phyloP scores from a whole-genome alignment of 163 green algal genomes.

The Chlorella variabilis region DNA sequence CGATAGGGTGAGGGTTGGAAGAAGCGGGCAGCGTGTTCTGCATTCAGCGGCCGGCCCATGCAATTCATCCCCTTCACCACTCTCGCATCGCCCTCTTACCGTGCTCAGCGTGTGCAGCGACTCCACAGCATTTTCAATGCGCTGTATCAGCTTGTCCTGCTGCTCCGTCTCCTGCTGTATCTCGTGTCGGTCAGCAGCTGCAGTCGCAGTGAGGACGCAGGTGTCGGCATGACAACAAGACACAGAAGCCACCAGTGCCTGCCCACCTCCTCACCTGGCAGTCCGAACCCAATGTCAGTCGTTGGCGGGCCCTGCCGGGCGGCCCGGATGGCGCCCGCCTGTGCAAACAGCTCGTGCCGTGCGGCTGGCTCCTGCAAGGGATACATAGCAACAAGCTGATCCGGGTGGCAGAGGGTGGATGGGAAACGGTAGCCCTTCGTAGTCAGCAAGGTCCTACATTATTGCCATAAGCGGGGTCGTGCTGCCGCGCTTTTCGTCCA shows the following conservation, averaged over 20 bases:
- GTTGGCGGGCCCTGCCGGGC: background rate
- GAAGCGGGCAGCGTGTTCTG: no score
- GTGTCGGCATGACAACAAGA: background rate
- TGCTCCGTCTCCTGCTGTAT: conserved; percentile 36
- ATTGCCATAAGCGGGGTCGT: conserved; percentile 6
- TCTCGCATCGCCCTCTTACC: background rate
- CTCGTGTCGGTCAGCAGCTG: conserved; percentile 39
- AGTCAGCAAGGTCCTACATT: no score
- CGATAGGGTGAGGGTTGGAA: no score
- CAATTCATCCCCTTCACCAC: no score
- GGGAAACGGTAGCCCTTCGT: no score
- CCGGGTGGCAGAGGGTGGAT: no score
- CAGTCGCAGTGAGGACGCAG: background rate
- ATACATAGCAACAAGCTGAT: background rate
- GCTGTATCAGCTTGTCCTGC: conserved; percentile 39
- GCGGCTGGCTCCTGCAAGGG: background rate
- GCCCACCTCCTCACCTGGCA: background rate
- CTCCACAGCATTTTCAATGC: conserved; percentile 28
- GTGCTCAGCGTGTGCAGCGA: conserved; percentile 32
- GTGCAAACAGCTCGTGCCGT: conserved; percentile 27
- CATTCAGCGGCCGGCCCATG: no score
- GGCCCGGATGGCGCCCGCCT: background rate
- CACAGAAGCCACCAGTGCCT: background rate
- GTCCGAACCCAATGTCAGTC: conserved; percentile 22
- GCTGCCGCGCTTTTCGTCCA: background rate